A percentile compares a stretch with the other conserved stretches of the same genome.
Conservation (phyloP, 768 basidiomycete species). For the Macrolepiota albuminosa region DNA sequence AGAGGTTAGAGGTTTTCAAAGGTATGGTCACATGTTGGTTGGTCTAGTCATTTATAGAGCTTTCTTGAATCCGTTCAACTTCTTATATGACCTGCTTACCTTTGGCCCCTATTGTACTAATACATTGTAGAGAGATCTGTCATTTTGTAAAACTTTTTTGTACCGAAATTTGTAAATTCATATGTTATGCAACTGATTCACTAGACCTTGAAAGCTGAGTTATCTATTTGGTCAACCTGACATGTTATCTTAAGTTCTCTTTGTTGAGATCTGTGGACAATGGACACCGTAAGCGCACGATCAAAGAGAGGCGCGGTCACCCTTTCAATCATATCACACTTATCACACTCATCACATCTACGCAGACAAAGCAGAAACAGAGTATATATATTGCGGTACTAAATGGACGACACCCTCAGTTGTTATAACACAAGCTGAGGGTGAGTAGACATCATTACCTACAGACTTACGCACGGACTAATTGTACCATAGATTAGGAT, state of each 20-base stretch:
- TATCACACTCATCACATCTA: too few species aligned
- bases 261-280: too few species aligned
- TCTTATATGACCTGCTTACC: neutral
- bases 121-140: slow-evolving; percentile 5
- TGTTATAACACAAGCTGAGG: too few species aligned
- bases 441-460: too few species aligned
- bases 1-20: neutral
- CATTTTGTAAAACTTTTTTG: neutral
- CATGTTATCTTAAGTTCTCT: neutral
- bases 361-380: too few species aligned
- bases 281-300: too few species aligned
- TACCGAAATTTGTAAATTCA: neutral
- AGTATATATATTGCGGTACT: too few species aligned
- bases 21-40: slow-evolving; percentile 1
- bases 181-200: neutral
- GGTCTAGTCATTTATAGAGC: neutral
- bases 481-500: too few species aligned
- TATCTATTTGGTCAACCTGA: neutral
- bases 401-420: too few species aligned
- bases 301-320: too few species aligned
- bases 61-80: slow-evolving; percentile 1
- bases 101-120: slow-evolving; percentile 6
- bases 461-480: too few species aligned
- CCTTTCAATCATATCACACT: too few species aligned
- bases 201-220: neutral